Base-by-base conservation (phyloP, 345 rosid genomes). In the Aquilaria sinensis region DNA sequence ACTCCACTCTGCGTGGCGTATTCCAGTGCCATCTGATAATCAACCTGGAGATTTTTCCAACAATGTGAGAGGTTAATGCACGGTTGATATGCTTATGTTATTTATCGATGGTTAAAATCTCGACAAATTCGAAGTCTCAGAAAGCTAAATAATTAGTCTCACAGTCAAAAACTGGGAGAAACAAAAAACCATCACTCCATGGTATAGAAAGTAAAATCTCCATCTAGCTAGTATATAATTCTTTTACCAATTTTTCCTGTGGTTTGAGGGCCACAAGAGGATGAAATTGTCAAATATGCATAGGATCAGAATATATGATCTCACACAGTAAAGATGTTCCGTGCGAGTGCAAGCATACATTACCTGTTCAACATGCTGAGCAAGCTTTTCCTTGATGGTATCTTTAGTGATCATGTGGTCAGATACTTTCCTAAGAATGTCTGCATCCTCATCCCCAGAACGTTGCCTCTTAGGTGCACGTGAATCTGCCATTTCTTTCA, bases 11-110 rank as follows among this genome's bases (percentile, higher is more conserved):
- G 97, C 1, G 92, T 90, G 4, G 98, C 98, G 57, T 90, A 93
- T 75, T 90, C 98, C 73, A 93, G 62, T 51, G 96, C 97, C 99
- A 93, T 88, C 77, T 93, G 95, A 68, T 93, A 83, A 72, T 93
- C 97, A 70, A 93, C 99, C 99, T 90, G 95, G 76, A 79, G 70
- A 66, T 62, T 16, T 47, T 12, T 23, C 45, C 29, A 10, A 29
- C 13, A 54, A 12, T 23, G 14, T 5, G 1, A 5, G 8, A 37
- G 43, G 8, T 37, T 37, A 37, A 37, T 37, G 1, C 5, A 5
- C 8, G 43, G 43, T 37, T 4, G 5, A 5, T 37, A 9, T 3
- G 43, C 43, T 37, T 9, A 37, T 37, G 23, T 23, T 23, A 23
- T 37, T 37, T 37, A 37, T 3, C 0, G 5, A 37, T 37, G 43